Percentiles rank a stretch among this genome's conserved stretches.
Conservation (phyloP, 306 rosid genomes). For the Albizia julibrissin region DNA sequence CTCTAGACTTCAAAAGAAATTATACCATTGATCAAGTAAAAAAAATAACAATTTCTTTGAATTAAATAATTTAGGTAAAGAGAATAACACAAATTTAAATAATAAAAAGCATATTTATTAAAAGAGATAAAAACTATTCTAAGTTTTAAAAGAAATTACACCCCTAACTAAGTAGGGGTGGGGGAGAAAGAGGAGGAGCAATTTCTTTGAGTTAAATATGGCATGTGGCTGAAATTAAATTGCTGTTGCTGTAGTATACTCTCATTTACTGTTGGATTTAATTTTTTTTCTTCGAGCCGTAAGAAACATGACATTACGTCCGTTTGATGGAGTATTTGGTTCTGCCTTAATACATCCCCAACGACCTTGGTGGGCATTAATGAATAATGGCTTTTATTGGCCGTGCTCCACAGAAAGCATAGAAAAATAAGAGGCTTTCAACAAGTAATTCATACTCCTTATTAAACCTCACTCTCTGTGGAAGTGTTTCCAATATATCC, state of each 20-base stretch:
- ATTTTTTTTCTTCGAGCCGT: not conserved
- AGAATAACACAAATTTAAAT: no score
- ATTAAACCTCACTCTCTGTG: conserved; percentile 6
- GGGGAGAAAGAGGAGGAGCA: no score
- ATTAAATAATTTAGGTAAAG: no score
- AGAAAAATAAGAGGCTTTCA: not conserved
- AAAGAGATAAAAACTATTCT: no score
- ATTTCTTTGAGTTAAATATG: no score
- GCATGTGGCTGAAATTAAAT: not conserved
- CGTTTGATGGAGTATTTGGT: not conserved
- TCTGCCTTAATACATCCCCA: conserved; percentile 28
- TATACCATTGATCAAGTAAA: no score
- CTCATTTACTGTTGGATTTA: not conserved
- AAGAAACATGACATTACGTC: not conserved
- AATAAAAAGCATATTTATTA: no score
- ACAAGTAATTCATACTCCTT: conserved; percentile 7
- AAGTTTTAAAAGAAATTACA: no score
- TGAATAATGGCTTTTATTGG: conserved; percentile 27
- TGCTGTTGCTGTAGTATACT: no score
- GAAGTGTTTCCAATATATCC: not conserved
- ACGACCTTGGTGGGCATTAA: conserved; percentile 51
- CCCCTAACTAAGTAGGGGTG: no score
- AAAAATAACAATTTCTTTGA: no score
- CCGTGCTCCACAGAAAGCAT: not conserved
- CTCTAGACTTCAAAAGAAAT: no score